Percentiles rank a stretch among this genome's conserved stretches.
These are phyloP conservation scores for Meyerozyma smithsonii DNA, from an alignment of 1,139 yeast genomes.

Conservation along the genomic window DNA sequence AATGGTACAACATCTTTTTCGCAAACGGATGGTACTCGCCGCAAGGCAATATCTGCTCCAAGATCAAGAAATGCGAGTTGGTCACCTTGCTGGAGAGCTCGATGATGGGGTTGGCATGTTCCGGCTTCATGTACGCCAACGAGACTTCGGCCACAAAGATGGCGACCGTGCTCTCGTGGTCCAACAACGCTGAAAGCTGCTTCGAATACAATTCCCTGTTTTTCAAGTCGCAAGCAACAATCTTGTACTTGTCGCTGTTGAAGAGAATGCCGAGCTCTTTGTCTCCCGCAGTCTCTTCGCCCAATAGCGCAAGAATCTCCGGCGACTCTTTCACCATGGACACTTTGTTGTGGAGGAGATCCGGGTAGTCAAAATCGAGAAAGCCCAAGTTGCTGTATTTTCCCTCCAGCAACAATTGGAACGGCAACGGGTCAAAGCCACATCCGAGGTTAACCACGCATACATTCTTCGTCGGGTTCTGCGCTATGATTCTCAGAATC, in stretches of 20 bases:
- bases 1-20: slow-evolving; percentile 70
- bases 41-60: slow-evolving; percentile 71
- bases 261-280: slow-evolving; percentile 25
- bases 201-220: slow-evolving; percentile 36
- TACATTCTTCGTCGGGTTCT: slow-evolving; percentile 17
- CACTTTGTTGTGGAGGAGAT: slow-evolving; percentile 51
- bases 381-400: slow-evolving; percentile 37
- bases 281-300: slow-evolving; percentile 15
- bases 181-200: slow-evolving; percentile 25
- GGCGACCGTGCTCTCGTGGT: slow-evolving; percentile 30
- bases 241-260: slow-evolving; percentile 45
- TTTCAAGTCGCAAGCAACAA: slow-evolving; percentile 72
- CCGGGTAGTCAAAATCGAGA: slow-evolving; percentile 75
- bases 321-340: slow-evolving; percentile 44
- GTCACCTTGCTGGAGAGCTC: slow-evolving; percentile 41
- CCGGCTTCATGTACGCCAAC: slow-evolving; percentile 71
- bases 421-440: slow-evolving; percentile 78
- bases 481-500: slow-evolving; percentile 39
- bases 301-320: slow-evolving; percentile 47
- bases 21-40: slow-evolving; percentile 66
- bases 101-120: slow-evolving; percentile 63
- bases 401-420: slow-evolving; percentile 44
- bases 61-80: slow-evolving; percentile 56
- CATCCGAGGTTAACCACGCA: slow-evolving; percentile 71
- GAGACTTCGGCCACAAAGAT: slow-evolving; percentile 81